These are phyloP conservation scores for Austroboletus festivus DNA, from an alignment of 768 basidiomycete genomes.

Conservation along the genomic window DNA sequence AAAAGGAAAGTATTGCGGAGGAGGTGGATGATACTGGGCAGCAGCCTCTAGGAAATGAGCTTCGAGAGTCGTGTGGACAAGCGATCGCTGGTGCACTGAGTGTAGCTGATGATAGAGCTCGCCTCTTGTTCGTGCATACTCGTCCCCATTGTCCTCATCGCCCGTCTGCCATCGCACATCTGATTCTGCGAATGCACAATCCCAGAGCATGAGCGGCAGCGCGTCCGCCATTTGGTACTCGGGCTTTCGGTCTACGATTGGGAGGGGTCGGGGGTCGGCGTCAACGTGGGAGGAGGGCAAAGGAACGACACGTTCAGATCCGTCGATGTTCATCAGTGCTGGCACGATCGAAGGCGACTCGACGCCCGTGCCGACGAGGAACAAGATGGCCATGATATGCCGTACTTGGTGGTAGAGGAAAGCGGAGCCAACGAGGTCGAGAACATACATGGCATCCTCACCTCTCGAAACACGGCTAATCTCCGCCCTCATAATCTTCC, in stretches of 20 bases:
- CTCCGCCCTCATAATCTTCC: conserved; percentile 65
- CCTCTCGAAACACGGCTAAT: conserved; percentile 45
- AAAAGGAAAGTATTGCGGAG: conserved; percentile 38
- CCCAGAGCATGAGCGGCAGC: conserved; percentile 89
- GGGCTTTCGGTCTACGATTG: conserved; percentile 70
- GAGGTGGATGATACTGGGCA: conserved; percentile 45
- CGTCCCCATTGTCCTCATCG: conserved; percentile 28
- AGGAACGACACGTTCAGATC: conserved; percentile 5
- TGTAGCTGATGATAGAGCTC: conserved; percentile 53
- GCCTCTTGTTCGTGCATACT: conserved; percentile 28
- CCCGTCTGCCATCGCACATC: conserved; percentile 74
- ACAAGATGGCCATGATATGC: conserved; percentile 88
- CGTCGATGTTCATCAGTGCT: conserved; percentile 68
- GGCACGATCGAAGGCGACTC: conserved; percentile 71
- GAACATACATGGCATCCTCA: conserved; percentile 50
- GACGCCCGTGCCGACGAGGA: conserved; percentile 80
- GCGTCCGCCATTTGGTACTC: conserved; percentile 93
- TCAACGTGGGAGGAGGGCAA: conserved; percentile 1
- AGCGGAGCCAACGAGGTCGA: conserved; percentile 84
- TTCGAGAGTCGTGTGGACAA: conserved; percentile 61
- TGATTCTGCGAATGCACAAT: conserved; percentile 68
- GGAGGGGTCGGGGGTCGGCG: conserved; percentile 28
- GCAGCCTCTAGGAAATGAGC: conserved; percentile 63
- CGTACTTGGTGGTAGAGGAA: conserved; percentile 96
- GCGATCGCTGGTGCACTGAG: conserved; percentile 54